Conservation (phyloP, 129 eudicot species). For the Pulicaria dysenterica region DNA sequence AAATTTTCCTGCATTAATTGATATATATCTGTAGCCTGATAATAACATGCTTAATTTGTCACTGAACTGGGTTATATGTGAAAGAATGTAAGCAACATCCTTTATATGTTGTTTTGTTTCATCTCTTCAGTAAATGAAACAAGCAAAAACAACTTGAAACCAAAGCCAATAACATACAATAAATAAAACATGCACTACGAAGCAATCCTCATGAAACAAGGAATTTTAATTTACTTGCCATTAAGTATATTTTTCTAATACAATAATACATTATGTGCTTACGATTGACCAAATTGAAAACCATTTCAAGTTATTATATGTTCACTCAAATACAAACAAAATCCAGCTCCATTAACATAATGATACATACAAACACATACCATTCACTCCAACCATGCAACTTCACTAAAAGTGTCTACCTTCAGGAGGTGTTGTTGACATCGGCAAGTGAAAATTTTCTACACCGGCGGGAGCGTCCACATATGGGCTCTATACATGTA, state of each 20-base stretch:
- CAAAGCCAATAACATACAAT: background rate
- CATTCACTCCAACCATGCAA: too few species aligned
- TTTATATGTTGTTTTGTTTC: background rate
- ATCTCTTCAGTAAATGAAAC: background rate
- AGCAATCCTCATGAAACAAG: background rate
- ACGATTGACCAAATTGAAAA: slow-evolving; percentile 24
- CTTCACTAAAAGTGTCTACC: too few species aligned
- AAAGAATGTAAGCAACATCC: background rate
- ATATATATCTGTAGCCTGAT: too few species aligned
- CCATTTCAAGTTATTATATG: slow-evolving; percentile 22
- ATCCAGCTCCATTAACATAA: slow-evolving; percentile 28
- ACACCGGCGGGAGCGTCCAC: too few species aligned
- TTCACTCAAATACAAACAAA: slow-evolving; percentile 44
- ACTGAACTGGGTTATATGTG: too few species aligned
- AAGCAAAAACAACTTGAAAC: slow-evolving; percentile 13
- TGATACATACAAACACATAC: slow-evolving; percentile 32
- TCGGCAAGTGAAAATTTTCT: too few species aligned
- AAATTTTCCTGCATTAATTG: too few species aligned
- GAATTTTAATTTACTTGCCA: background rate
- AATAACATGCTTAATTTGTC: too few species aligned
- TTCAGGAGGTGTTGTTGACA: too few species aligned
- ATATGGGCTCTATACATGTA: too few species aligned
- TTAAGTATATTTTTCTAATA: slow-evolving; percentile 33
- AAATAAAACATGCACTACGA: background rate
- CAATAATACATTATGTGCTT: slow-evolving; percentile 40